These are phyloP conservation scores for Vanrija pseudolonga DNA, from an alignment of 1,284 basidiomycete genomes.

Conservation along the genomic window DNA sequence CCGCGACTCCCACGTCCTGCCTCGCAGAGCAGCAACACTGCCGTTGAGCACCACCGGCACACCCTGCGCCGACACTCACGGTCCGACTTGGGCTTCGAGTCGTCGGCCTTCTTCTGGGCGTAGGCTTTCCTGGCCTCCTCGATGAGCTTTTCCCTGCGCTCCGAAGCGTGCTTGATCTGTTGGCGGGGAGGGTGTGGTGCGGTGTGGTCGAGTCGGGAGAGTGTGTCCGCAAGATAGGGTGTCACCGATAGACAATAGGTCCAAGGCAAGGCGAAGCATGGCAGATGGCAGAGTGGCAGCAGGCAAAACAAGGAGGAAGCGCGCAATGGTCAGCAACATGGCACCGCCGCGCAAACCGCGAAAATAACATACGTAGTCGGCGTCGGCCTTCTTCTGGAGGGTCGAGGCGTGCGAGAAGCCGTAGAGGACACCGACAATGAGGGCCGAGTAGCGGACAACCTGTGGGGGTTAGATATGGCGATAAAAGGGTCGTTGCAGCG, in stretches of 20 bases:
- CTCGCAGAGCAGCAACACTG: neutral
- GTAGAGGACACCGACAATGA: slow-evolving; percentile 83
- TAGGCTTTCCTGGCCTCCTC: slow-evolving; percentile 87
- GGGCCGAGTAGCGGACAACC: slow-evolving; percentile 94
- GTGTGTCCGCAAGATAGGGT: slow-evolving; percentile 38
- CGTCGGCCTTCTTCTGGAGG: slow-evolving; percentile 76
- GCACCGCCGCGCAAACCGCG: neutral
- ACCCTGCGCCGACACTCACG: slow-evolving; percentile 19
- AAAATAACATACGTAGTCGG: slow-evolving; percentile 35
- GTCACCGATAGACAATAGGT: neutral
- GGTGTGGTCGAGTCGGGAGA: neutral
- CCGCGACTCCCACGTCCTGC: neutral
- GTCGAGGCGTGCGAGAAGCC: slow-evolving; percentile 89
- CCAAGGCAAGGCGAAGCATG: neutral
- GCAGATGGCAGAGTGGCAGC: neutral
- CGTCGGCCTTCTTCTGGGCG: slow-evolving; percentile 64
- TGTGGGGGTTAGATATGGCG: slow-evolving; percentile 45
- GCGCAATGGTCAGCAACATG: neutral
- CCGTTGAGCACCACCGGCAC: too few relatives aligned
- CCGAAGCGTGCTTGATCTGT: slow-evolving; percentile 24
- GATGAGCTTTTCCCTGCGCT: slow-evolving; percentile 70
- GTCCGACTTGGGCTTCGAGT: slow-evolving; percentile 20
- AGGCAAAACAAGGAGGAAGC: neutral
- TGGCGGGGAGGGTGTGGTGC: neutral
- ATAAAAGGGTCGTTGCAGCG: neutral